phyloP scores from a whole-genome alignment of 345 rosid genomes.

The Melaleuca quinquenervia region DNA sequence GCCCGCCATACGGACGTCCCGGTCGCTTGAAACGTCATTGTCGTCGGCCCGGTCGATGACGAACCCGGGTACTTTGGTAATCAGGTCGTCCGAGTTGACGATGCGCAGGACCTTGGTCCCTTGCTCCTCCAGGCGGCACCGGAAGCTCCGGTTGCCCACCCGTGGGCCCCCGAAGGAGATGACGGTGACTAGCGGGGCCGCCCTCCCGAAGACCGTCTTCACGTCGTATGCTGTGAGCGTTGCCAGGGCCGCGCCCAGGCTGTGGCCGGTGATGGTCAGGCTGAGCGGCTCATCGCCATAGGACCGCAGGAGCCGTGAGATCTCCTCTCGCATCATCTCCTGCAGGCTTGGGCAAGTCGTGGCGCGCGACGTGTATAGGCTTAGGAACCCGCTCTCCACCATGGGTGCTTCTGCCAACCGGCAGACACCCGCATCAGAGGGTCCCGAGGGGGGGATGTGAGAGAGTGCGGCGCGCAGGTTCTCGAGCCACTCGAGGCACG shows the following conservation, averaged over 20 bases:
- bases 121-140: slow-evolving; percentile 46
- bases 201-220: slow-evolving; percentile 32
- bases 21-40: slow-evolving; percentile 1
- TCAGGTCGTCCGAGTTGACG: slow-evolving; percentile 75
- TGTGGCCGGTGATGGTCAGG: slow-evolving; percentile 84
- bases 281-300: slow-evolving; percentile 74
- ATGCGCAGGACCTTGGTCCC: slow-evolving; percentile 71
- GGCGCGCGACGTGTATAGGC: slow-evolving; percentile 60
- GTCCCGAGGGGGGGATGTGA: slow-evolving; percentile 11
- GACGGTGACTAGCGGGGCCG: slow-evolving; percentile 65
- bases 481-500: slow-evolving; percentile 92
- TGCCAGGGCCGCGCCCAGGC: slow-evolving; percentile 89
- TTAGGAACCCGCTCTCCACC: slow-evolving; percentile 89
- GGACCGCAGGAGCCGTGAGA: slow-evolving; percentile 31
- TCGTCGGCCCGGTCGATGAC: slow-evolving; percentile 25
- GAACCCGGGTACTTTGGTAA: slow-evolving; percentile 87
- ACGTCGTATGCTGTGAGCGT: slow-evolving; percentile 68
- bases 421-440: background rate
- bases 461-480: slow-evolving; percentile 75
- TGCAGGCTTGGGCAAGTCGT: slow-evolving; percentile 34
- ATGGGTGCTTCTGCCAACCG: slow-evolving; percentile 29
- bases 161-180: slow-evolving; percentile 94
- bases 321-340: slow-evolving; percentile 54
- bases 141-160: slow-evolving; percentile 67
- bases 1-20: slow-evolving; percentile 4